Conservation (phyloP, 2,329 filamentous ascomycete species). For the Cercospora janseana region DNA sequence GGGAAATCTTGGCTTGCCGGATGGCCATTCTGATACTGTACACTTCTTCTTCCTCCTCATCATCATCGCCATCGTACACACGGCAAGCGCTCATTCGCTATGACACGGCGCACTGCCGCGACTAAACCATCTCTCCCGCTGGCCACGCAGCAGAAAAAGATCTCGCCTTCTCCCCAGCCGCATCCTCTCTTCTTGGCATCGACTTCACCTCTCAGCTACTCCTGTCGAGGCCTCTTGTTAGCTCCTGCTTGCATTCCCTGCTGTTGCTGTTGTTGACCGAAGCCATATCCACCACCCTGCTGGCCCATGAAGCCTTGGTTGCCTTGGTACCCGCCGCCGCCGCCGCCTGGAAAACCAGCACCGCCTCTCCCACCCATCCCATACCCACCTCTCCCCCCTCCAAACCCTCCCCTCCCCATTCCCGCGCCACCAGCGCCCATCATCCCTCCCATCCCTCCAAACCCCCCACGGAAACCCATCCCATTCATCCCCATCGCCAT, state of each 20-base stretch:
- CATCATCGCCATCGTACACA: no score
- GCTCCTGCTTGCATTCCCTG: conserved; percentile 14
- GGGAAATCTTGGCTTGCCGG: no score
- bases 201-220: not conserved
- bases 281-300: conserved; percentile 11
- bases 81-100: no score
- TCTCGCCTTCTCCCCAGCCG: not conserved
- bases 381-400: conserved; percentile 40
- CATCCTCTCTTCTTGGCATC: no score
- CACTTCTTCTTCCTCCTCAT: no score
- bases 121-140: no score
- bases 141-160: no score
- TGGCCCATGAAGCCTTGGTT: conserved; percentile 49
- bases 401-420: conserved; percentile 35
- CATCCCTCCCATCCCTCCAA: conserved; percentile 40
- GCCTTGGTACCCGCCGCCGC: conserved; percentile 25
- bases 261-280: conserved; percentile 46
- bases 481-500: conserved; percentile 27
- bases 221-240: conserved; percentile 11
- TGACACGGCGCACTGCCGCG: no score
- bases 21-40: no score
- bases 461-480: conserved; percentile 27
- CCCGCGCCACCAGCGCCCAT: conserved; percentile 40
- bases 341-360: conserved; percentile 54
- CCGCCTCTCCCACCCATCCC: conserved; percentile 46